phyloP scores from a whole-genome alignment of 192 early-diverging fungal species.

The Oehlia diaphana region DNA sequence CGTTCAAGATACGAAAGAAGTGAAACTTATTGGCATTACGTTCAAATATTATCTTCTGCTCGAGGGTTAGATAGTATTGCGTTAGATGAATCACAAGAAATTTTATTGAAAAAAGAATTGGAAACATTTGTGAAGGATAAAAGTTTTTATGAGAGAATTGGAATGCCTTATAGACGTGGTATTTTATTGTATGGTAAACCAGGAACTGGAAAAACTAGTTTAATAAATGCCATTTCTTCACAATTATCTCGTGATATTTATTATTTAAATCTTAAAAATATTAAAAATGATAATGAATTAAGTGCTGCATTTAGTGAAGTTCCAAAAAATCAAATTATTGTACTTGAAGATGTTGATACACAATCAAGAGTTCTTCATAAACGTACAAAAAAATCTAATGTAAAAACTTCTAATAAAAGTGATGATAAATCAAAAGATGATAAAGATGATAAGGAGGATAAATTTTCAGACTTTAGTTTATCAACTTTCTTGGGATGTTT shows the following conservation, averaged over 20 bases:
- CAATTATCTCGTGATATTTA: constrained; percentile 35
- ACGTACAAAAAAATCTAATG: constrained; percentile 34
- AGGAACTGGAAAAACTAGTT: constrained; percentile 44
- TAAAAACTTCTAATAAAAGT: not conserved
- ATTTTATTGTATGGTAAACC: constrained; percentile 39
- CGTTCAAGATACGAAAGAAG: not conserved
- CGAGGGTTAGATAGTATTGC: constrained; percentile 54
- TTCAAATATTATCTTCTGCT: constrained; percentile 3
- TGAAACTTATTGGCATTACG: not conserved
- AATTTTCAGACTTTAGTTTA: constrained; percentile 34
- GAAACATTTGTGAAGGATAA: constrained; percentile 51
- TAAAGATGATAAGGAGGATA: too few relatives aligned
- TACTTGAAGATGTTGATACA: constrained; percentile 61
- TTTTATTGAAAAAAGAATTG: constrained; percentile 47
- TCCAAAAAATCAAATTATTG: constrained; percentile 45
- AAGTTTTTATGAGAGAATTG: constrained; percentile 59
- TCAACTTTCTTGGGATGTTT: constrained; percentile 55
- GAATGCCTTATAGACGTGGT: constrained; percentile 61
- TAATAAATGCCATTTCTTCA: constrained; percentile 41
- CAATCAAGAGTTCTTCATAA: constrained; percentile 45
- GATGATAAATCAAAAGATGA: not conserved
- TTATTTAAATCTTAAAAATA: constrained; percentile 40
- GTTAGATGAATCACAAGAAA: constrained; percentile 49
- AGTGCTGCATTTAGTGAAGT: constrained; percentile 38
- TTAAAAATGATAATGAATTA: constrained; percentile 36